Conservation (phyloP, 331 rosid species). For the Prunus yedoensis region DNA sequence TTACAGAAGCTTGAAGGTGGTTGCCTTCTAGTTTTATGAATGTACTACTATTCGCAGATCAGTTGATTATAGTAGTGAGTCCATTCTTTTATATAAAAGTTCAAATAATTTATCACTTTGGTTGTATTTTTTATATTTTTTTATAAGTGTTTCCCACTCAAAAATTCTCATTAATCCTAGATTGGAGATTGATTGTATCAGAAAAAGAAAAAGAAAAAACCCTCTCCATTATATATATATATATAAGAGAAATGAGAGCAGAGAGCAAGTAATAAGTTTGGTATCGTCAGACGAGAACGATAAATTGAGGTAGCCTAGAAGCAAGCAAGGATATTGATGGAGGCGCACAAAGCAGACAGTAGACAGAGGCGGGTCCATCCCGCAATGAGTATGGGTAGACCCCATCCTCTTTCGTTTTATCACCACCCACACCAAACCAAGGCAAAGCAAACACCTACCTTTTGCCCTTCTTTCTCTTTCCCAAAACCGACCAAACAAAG, state of each 20-base stretch:
- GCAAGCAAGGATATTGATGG: slow-evolving; percentile 37
- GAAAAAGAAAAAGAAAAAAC: no score
- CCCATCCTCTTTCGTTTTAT: not conserved
- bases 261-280: not conserved
- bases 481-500: slow-evolving; percentile 20
- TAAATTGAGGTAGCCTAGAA: slow-evolving; percentile 6
- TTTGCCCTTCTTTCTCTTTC: not conserved
- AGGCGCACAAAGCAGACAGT: slow-evolving; percentile 56
- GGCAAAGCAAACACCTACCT: slow-evolving; percentile 22
- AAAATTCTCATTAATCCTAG: rapidly evolving
- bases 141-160: no score
- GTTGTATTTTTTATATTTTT: no score
- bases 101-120: no score
- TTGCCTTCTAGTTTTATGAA: no score
- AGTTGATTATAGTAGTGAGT: no score
- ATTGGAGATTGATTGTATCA: no score
- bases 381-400: not conserved
- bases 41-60: rapidly evolving
- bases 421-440: slow-evolving; percentile 14
- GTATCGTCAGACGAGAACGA: not conserved
- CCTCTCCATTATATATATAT: no score
- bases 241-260: not conserved
- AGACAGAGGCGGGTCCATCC: slow-evolving; percentile 35
- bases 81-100: rapidly evolving
- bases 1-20: no score